Evolutionary conservation across 805 yeast species (phyloP).

Genomic region (Yarrowia osloensis): DNA sequence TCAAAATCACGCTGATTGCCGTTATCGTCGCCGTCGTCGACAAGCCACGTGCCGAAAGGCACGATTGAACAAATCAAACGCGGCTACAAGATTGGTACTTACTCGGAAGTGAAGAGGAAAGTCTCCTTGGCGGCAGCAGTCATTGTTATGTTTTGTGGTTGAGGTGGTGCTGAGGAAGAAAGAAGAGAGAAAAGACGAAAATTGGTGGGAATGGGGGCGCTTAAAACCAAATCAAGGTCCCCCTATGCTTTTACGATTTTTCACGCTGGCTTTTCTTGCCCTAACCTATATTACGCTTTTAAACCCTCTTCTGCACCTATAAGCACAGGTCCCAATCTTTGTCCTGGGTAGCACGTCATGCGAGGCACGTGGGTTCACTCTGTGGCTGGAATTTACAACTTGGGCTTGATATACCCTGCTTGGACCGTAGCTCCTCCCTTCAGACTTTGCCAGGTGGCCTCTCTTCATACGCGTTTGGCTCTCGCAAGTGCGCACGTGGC

Average conservation of each 20-base stretch:
- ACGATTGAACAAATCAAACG: not conserved
- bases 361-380: conserved; percentile 28
- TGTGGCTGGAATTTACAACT: conserved; percentile 20
- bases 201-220: conserved; percentile 19
- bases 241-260: conserved; percentile 19
- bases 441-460: not conserved
- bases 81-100: conserved; percentile 27
- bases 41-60: not conserved
- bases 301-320: conserved; percentile 10
- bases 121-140: conserved; percentile 44
- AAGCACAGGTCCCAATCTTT: conserved; percentile 23
- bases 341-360: conserved; percentile 25
- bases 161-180: conserved; percentile 30
- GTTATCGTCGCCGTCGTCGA: not conserved
- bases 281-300: conserved; percentile 27
- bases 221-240: conserved; percentile 29
- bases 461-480: not conserved
- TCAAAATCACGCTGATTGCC: no score
- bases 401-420: not conserved
- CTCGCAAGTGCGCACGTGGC: not conserved
- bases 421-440: not conserved
- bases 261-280: conserved; percentile 30
- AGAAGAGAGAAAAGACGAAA: not conserved
- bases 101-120: conserved; percentile 67
- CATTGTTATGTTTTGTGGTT: conserved; percentile 34